Conservation (phyloP, 2,329 filamentous ascomycete genomes). For the Tolypocladium sp. region DNA sequence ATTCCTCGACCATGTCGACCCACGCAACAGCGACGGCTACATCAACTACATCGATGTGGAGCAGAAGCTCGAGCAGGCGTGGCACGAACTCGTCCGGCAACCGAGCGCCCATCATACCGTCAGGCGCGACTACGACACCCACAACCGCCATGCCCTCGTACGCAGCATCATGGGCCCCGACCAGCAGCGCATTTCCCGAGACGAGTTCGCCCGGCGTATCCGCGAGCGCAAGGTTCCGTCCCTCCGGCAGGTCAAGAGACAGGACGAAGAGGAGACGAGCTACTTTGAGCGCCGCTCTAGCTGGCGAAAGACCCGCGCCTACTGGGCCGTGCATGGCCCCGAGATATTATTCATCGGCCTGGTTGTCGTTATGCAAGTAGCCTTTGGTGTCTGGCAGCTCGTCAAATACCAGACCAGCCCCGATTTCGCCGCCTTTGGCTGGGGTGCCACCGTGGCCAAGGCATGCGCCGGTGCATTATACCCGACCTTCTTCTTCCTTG, state of each 20-base stretch:
- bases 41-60: constrained; percentile 45
- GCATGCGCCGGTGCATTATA: constrained; percentile 45
- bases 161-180: constrained; percentile 36
- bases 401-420: constrained; percentile 38
- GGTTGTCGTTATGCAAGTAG: constrained; percentile 37
- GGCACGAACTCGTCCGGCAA: background rate
- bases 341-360: constrained; percentile 38
- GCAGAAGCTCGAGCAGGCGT: constrained; percentile 37
- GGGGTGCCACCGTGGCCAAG: constrained; percentile 47
- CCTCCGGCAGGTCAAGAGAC: constrained; percentile 34
- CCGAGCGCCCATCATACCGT: background rate
- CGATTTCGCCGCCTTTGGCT: constrained; percentile 40
- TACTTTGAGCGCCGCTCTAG: constrained; percentile 35
- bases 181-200: constrained; percentile 30
- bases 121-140: constrained; percentile 14
- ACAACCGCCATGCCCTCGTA: constrained; percentile 40
- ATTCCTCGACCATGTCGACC: constrained; percentile 44
- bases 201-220: constrained; percentile 35
- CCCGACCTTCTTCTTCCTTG: constrained; percentile 48
- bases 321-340: constrained; percentile 46
- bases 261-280: constrained; percentile 34
- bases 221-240: constrained; percentile 38
- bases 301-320: constrained; percentile 37
- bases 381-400: constrained; percentile 45
- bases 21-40: constrained; percentile 35